Base-by-base conservation (phyloP, 345 rosid species). In the Gynandropsis gynandra region DNA sequence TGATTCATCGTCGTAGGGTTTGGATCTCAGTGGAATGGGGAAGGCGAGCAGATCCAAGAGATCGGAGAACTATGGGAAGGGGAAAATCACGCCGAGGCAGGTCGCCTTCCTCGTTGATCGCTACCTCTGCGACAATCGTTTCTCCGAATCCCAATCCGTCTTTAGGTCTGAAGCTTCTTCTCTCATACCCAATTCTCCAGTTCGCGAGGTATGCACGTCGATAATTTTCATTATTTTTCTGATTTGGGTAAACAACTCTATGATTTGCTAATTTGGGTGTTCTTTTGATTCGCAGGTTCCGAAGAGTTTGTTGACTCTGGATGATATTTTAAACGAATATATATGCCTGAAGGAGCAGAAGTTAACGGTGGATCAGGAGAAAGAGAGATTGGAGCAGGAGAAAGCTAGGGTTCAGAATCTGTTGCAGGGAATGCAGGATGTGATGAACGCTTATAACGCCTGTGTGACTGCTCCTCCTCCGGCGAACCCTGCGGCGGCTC, bases 61-160 rank as follows among this genome's bases (percentile, higher is more conserved):
- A 15, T 19, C 70, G 1, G 65, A 70, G 0, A 48, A 36, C n/a
- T 39, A 74, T 11, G 93, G 80, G 29, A 85, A 74, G 10, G 89
- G 93, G 1, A 66, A 77, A 61, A 81, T 87, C 0, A 87, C 95
- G 8, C 93, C 81, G 0, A 72, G 75, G 19, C 98, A 92, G 54
- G 63, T 85, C 14, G 93, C 98, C 0, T 92, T 76, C 72, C 76
- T 92, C 38, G 88, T 85, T 2, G 96, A 92, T 51, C 79, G 89
- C 2, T 92, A 87, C 62, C 98, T 92, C 53, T 60, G 51, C 46
- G 95, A 87, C 49, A 85, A 78, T 72, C 71, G 59, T 27, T 85
- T 67, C 73, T 33, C 77, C 0, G 67, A 78, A 42, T 79, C 81
- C 13, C 86, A 89, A 13, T 58, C 72, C 4, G 50, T 54, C 38